Base-by-base conservation (phyloP, 164 flowering plant species). In the Saururus chinensis region DNA sequence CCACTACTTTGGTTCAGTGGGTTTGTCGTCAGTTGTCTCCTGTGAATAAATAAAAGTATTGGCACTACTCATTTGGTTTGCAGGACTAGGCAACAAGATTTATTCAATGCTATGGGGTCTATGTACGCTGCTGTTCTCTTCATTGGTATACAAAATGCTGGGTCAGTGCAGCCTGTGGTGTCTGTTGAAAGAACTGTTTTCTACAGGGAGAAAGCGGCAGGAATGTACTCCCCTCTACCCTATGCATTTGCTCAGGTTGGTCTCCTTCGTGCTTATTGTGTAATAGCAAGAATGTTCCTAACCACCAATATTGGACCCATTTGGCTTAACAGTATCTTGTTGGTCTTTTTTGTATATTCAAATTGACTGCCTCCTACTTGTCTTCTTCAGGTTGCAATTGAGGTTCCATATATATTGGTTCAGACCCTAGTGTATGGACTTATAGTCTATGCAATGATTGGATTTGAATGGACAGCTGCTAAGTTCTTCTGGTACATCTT, bases 401-500 rank as follows among this genome's bases (percentile, higher is more conserved):
- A 83, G 77, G 14, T 83, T 40, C 87, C 87, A 13, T 75, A 83
- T 52, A 40, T 79, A 23, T 67, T 81, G 19, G 12, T 57, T 20
- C 87, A 83, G 70, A 60, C 82, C 30, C 25, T 66, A 10, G 40
- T 73, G 20, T 83, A 83, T 55, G 72, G 75, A 21, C 37, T 80
- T 26, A 69, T 83, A 25, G 84, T 83, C 24, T 83, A 83, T 54
- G 66, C 82, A 6, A 82, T 86, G 87, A 82, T 84, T 24, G 82
- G 72, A 20, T 82, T 82, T 56, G 85, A 84, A 25, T 82, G 88
- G 88, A 79, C 80, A 0, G 80, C 59, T 7, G 76, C 68, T 14
- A 86, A 84, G 57, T 82, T 81, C 72, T 75, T 84, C 53, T 81
- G 85, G 85, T 82, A 80, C 63, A 1, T 82, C 40, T 84, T 80